A percentile compares a stretch with the other conserved stretches of the same genome.
These are phyloP conservation scores for Galium porrigens DNA, from an alignment of 305 asterid genomes.

Conservation along the genomic window DNA sequence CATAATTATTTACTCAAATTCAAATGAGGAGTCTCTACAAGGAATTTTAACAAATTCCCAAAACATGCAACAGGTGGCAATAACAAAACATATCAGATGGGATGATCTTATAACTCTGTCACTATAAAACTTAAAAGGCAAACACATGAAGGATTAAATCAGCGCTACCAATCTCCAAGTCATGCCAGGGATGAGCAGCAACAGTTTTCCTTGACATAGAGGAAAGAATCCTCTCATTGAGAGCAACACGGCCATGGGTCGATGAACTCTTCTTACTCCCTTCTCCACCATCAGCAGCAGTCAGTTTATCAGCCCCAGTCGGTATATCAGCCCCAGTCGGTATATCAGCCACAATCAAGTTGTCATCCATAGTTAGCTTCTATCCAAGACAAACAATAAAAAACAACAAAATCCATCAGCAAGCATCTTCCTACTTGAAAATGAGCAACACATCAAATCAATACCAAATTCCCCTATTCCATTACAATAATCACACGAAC, in stretches of 20 bases:
- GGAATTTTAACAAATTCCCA: not conserved
- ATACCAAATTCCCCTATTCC: not conserved
- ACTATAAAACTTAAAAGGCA: not conserved
- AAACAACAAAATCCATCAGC: not conserved
- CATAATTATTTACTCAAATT: not conserved
- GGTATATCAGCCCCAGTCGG: not conserved
- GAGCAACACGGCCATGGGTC: constrained; percentile 27
- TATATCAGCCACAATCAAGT: not conserved
- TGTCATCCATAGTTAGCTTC: not conserved
- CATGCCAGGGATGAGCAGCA: constrained; percentile 99
- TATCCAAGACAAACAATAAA: not conserved
- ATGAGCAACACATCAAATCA: not conserved
- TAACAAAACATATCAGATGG: not conserved
- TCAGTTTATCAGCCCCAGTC: constrained; percentile 12
- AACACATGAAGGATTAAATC: not conserved
- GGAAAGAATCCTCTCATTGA: constrained; percentile 68
- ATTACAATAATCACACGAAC: not conserved
- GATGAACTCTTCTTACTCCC: constrained; percentile 20
- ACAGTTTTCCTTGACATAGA: constrained; percentile 55
- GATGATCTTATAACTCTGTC: not conserved
- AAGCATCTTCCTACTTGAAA: not conserved
- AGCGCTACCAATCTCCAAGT: constrained; percentile 34
- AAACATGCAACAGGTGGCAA: not conserved
- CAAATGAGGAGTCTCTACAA: not conserved
- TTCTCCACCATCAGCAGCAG: constrained; percentile 31